Evolutionary conservation across 2,329 filamentous ascomycete species (phyloP).

Genomic region (Cladophialophora chaetospira): DNA sequence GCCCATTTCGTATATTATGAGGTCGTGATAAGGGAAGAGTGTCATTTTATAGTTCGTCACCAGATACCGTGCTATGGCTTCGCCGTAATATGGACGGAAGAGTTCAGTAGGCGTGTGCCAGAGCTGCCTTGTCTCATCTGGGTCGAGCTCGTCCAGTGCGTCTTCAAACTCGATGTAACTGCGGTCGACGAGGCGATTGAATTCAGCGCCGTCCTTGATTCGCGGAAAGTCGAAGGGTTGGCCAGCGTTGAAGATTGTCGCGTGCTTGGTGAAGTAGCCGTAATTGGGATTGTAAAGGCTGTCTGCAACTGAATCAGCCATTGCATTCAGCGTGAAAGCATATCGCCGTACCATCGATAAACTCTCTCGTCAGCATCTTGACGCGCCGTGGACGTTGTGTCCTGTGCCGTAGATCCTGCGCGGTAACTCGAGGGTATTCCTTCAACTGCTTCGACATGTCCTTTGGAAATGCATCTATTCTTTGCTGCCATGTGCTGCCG

Average conservation of each 20-base stretch:
- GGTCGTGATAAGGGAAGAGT: slow-evolving; percentile 91
- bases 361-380: slow-evolving; percentile 97
- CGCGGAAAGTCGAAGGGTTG: slow-evolving; percentile 85
- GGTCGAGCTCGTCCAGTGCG: slow-evolving; percentile 70
- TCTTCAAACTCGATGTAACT: slow-evolving; percentile 93
- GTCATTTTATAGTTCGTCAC: slow-evolving; percentile 95
- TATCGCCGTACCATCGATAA: slow-evolving; percentile 74
- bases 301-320: slow-evolving; percentile 56
- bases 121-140: slow-evolving; percentile 78
- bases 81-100: slow-evolving; percentile 94
- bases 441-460: slow-evolving; percentile 81
- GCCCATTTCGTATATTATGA: slow-evolving; percentile 98
- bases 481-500: slow-evolving; percentile 84
- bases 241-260: slow-evolving; percentile 91
- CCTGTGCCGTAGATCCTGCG: slow-evolving; percentile 71
- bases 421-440: slow-evolving; percentile 80
- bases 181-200: slow-evolving; percentile 72
- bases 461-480: slow-evolving; percentile 70
- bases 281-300: slow-evolving; percentile 93
- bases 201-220: slow-evolving; percentile 81
- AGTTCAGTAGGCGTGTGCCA: slow-evolving; percentile 99
- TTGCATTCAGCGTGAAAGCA: neutral
- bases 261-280: slow-evolving; percentile 95
- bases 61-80: slow-evolving; percentile 94
- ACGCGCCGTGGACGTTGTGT: slow-evolving; percentile 79